phyloP scores from a whole-genome alignment of 2,329 filamentous ascomycete species.

The Colletotrichum noveboracense region DNA sequence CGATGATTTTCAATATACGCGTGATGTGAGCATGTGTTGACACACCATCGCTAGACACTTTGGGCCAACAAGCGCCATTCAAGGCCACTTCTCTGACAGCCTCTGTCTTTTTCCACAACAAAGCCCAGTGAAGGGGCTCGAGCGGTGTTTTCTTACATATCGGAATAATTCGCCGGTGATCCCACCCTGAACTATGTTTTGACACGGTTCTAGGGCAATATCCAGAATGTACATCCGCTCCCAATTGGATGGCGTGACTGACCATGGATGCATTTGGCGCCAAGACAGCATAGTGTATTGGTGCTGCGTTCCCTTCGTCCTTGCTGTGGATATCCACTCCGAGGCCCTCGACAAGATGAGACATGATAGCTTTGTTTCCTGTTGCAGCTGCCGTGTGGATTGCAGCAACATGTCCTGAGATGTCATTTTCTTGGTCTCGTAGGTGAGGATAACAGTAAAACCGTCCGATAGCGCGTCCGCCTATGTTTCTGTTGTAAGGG shows the following conservation, averaged over 20 bases:
- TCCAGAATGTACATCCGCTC: background rate
- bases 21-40: background rate
- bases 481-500: background rate
- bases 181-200: background rate
- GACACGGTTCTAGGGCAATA: background rate
- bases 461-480: background rate
- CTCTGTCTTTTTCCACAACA: background rate
- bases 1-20: background rate
- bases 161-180: background rate
- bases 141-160: background rate
- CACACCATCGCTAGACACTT: background rate
- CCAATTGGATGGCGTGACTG: background rate
- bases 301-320: background rate
- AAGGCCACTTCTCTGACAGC: background rate
- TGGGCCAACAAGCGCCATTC: background rate
- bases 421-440: background rate
- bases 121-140: background rate
- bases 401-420: background rate
- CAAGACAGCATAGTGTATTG: background rate
- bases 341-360: background rate
- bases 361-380: background rate
- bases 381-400: background rate
- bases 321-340: background rate
- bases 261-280: background rate
- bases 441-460: background rate